Percentiles rank a stretch among this genome's conserved stretches.
Evolutionary conservation across 441 rosid species (phyloP).

Genomic region (Iberis amara): DNA sequence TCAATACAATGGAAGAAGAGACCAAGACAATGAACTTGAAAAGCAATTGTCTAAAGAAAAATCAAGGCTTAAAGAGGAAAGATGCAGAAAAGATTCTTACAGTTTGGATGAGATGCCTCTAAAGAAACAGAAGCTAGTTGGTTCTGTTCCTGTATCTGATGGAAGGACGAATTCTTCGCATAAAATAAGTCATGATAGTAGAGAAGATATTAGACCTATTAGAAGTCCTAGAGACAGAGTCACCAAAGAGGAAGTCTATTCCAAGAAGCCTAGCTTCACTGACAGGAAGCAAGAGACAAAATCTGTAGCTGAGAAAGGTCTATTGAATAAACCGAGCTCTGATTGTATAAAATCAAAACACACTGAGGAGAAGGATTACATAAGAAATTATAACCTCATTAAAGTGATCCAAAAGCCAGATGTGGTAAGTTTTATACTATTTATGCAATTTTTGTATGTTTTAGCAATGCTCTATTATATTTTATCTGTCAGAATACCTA

Average conservation of each 20-base stretch:
- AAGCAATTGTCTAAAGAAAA: slow-evolving; percentile 16
- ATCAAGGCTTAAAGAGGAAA: slow-evolving; percentile 26
- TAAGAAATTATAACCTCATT: slow-evolving; percentile 17
- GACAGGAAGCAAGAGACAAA: slow-evolving; percentile 28
- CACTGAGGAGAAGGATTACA: slow-evolving; percentile 28
- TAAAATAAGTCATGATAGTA: slow-evolving; percentile 22
- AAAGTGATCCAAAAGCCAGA: slow-evolving; percentile 38
- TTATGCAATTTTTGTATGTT: neutral
- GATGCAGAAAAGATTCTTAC: slow-evolving; percentile 25
- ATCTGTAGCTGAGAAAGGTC: slow-evolving; percentile 22
- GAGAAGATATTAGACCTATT: slow-evolving; percentile 8
- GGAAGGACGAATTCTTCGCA: slow-evolving; percentile 21
- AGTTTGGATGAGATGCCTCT: slow-evolving; percentile 30
- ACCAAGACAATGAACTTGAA: slow-evolving; percentile 15
- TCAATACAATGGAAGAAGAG: slow-evolving; percentile 10
- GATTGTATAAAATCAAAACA: slow-evolving; percentile 29
- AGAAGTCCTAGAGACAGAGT: slow-evolving; percentile 27
- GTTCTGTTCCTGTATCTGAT: slow-evolving; percentile 23
- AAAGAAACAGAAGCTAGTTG: slow-evolving; percentile 40
- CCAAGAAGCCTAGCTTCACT: slow-evolving; percentile 28
- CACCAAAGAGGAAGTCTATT: slow-evolving; percentile 27
- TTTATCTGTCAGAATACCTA: neutral
- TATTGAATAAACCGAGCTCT: slow-evolving; percentile 27
- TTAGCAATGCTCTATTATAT: neutral
- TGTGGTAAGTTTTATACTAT: slow-evolving; percentile 45